Evolutionary conservation across 768 basidiomycete genomes (phyloP).

Genomic region (Mycena capillaripes): DNA sequence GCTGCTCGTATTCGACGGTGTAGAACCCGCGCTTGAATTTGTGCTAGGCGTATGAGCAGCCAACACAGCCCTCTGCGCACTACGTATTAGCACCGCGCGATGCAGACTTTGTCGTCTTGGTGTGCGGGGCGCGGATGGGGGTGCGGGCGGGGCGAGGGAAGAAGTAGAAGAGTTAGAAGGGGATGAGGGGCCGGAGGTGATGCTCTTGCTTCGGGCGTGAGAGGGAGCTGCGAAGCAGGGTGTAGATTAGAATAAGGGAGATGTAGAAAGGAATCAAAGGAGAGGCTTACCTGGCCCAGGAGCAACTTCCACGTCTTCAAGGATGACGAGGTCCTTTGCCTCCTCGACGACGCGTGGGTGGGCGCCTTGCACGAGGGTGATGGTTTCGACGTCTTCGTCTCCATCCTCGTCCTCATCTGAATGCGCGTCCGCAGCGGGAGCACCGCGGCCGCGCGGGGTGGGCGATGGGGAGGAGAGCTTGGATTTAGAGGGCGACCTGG

Average conservation of each 20-base stretch:
- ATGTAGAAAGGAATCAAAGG: too few relatives aligned
- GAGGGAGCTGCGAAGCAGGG: too few relatives aligned
- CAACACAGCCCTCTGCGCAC: slow-evolving; percentile 73
- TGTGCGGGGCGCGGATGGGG: slow-evolving; percentile 43
- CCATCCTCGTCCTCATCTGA: slow-evolving; percentile 41
- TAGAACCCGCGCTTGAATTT: too few relatives aligned
- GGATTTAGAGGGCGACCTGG: slow-evolving; percentile 26
- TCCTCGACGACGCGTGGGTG: slow-evolving; percentile 79
- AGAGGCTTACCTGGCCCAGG: too few relatives aligned
- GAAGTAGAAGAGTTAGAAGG: too few relatives aligned
- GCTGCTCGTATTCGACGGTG: too few relatives aligned
- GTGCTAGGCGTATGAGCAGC: slow-evolving; percentile 45
- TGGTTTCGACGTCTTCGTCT: slow-evolving; percentile 60
- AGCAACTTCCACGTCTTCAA: slow-evolving; percentile 72
- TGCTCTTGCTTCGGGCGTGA: too few relatives aligned
- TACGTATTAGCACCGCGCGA: slow-evolving; percentile 77
- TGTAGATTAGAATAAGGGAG: too few relatives aligned
- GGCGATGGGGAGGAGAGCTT: background rate
- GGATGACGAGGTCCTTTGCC: slow-evolving; percentile 77
- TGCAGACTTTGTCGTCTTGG: slow-evolving; percentile 66
- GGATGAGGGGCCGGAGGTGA: too few relatives aligned
- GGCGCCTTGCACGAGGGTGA: slow-evolving; percentile 75
- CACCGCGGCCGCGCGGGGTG: slow-evolving; percentile 5
- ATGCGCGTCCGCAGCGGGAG: background rate
- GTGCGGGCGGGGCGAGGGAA: slow-evolving; percentile 47